phyloP scores from a whole-genome alignment of 225 moss, liverwort and hornwort species.

The Pseudisothecium myosuroides region DNA sequence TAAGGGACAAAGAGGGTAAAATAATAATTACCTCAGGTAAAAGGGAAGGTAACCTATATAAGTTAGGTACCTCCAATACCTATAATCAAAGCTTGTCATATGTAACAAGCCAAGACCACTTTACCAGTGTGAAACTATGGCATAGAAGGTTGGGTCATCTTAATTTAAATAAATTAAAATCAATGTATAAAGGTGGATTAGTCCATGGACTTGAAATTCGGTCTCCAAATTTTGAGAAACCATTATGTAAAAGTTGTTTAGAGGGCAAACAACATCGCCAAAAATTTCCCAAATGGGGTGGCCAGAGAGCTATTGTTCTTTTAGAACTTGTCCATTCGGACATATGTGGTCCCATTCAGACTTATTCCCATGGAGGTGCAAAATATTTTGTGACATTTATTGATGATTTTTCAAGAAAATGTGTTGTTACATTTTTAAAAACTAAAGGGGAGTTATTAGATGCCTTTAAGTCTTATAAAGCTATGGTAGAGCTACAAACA shows the following conservation, averaged over 20 bases:
- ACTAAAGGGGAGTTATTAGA: background rate
- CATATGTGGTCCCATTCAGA: no score
- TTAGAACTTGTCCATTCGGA: background rate
- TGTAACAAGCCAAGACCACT: background rate
- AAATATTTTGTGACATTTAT: background rate
- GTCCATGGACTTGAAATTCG: background rate
- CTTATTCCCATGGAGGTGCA: no score
- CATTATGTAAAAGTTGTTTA: background rate
- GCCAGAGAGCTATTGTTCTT: background rate
- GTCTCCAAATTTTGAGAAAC: background rate
- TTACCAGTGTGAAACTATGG: background rate
- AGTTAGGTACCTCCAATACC: background rate
- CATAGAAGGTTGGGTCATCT: background rate
- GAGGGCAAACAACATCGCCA: background rate
- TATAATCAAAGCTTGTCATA: background rate
- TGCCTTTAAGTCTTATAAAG: background rate
- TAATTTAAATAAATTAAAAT: background rate
- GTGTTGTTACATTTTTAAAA: background rate
- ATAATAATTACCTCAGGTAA: background rate
- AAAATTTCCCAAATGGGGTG: background rate
- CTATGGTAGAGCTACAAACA: background rate
- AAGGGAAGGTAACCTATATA: background rate
- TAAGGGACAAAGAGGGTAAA: background rate
- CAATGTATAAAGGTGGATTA: background rate
- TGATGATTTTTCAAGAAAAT: background rate